These are phyloP conservation scores for Saksenaea oblongispora DNA, from an alignment of 371 early-diverging fungal species.

Conservation along the genomic window DNA sequence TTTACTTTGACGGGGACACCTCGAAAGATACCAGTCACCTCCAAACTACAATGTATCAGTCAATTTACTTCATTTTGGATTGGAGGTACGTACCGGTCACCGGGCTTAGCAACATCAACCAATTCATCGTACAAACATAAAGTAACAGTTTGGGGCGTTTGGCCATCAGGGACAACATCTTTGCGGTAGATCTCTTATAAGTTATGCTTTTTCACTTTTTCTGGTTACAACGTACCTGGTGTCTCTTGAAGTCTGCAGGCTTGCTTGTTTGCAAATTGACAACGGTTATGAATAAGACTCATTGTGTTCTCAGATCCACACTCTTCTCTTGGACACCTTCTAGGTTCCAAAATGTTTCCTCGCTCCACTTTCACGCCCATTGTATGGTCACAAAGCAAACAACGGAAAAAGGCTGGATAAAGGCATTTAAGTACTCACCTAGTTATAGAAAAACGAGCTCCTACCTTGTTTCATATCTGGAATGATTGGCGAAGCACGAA, in stretches of 20 bases:
- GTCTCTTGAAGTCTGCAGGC: conserved; percentile 98
- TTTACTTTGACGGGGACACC: conserved; percentile 97
- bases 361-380: conserved; percentile 87
- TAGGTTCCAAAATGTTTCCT: conserved; percentile 93
- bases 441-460: neutral
- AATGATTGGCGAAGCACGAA: conserved; percentile 90
- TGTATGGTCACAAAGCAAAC: conserved; percentile 85
- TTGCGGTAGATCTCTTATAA: conserved; percentile 4
- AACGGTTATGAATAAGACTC: conserved; percentile 91
- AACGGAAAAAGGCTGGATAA: conserved; percentile 83
- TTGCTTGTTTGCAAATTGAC: conserved; percentile 96
- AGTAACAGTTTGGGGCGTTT: conserved; percentile 98
- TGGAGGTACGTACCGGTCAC: conserved; percentile 72
- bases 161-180: conserved; percentile 98
- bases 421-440: neutral
- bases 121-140: conserved; percentile 93
- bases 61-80: neutral
- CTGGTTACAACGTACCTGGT: conserved; percentile 61
- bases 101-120: conserved; percentile 96
- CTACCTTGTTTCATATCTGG: conserved; percentile 91
- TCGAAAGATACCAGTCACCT: conserved; percentile 96
- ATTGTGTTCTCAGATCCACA: conserved; percentile 85
- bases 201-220: neutral
- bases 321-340: conserved; percentile 79
- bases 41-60: conserved; percentile 52